Evolutionary conservation across 495 filamentous ascomycete genomes (phyloP).

Genomic region (Penicillium cinerascens): DNA sequence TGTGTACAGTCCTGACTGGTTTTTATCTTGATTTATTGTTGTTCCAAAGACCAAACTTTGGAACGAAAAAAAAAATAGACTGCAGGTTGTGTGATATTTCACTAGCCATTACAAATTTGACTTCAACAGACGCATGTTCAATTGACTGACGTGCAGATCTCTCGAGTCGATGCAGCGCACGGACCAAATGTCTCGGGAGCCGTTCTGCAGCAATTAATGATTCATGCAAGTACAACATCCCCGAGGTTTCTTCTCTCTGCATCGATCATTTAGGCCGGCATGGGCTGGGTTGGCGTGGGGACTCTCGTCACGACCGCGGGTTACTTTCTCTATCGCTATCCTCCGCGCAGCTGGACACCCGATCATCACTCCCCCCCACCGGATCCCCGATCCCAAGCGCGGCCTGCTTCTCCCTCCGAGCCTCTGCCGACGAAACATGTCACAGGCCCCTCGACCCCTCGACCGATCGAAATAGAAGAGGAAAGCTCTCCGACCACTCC

Average conservation of each 20-base stretch:
- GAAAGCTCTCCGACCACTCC: slow-evolving; percentile 47
- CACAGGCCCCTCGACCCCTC: slow-evolving; percentile 1
- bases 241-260: not conserved
- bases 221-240: not conserved
- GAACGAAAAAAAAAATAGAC: no score
- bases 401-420: slow-evolving; percentile 10
- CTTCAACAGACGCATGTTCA: no score
- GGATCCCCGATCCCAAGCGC: slow-evolving; percentile 18
- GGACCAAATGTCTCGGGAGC: slow-evolving; percentile 11
- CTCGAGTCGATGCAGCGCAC: slow-evolving; percentile 17
- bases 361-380: slow-evolving; percentile 15
- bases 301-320: slow-evolving; percentile 32
- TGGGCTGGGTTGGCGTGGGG: slow-evolving; percentile 40
- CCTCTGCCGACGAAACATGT: slow-evolving; percentile 6
- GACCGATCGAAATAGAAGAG: slow-evolving; percentile 12
- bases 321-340: slow-evolving; percentile 34
- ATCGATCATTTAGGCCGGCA: slow-evolving; percentile 12
- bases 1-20: no score
- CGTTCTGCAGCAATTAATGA: slow-evolving; percentile 9
- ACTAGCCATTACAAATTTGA: no score
- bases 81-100: no score
- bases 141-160: not conserved
- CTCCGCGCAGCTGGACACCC: slow-evolving; percentile 22
- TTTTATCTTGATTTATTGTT: no score
- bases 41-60: no score